A percentile compares a stretch with the other conserved stretches of the same genome.
Evolutionary conservation across 176 grass and related monocot species (phyloP).

Genomic region (Hyparrhenia diplandra): DNA sequence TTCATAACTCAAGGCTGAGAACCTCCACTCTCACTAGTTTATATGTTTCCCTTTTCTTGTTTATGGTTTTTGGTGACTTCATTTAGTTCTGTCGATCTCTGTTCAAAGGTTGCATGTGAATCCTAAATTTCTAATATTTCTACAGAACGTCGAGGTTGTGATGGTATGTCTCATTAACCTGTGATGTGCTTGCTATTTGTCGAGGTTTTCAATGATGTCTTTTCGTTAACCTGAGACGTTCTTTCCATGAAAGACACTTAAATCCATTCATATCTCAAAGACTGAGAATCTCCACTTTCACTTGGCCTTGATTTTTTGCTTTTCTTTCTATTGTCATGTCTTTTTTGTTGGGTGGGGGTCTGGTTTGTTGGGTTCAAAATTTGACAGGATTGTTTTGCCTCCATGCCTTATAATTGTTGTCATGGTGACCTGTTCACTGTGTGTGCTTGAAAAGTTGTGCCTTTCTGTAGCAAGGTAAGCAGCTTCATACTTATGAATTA

Average conservation of each 20-base stretch:
- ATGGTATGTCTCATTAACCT: background rate
- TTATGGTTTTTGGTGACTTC: background rate
- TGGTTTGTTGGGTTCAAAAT: background rate
- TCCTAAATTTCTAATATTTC: too few relatives aligned
- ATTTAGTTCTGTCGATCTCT: background rate
- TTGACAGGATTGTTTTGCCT: background rate
- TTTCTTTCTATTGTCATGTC: background rate
- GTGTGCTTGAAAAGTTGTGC: background rate
- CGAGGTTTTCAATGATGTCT: slow-evolving; percentile 19
- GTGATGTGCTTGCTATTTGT: background rate
- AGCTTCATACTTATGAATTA: background rate
- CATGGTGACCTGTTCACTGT: background rate
- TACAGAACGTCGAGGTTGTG: background rate
- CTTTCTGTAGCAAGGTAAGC: background rate
- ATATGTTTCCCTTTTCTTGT: background rate
- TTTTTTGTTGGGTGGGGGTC: background rate
- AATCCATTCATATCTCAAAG: background rate
- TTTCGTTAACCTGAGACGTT: slow-evolving; percentile 38
- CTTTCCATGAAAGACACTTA: background rate
- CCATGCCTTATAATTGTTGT: background rate
- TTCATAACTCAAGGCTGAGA: slow-evolving; percentile 32
- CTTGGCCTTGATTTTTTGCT: background rate
- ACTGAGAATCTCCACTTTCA: background rate
- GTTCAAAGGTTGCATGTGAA: background rate
- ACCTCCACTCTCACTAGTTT: slow-evolving; percentile 3